Base-by-base conservation (phyloP, 495 filamentous ascomycete species). In the Penicillium maclennaniae region DNA sequence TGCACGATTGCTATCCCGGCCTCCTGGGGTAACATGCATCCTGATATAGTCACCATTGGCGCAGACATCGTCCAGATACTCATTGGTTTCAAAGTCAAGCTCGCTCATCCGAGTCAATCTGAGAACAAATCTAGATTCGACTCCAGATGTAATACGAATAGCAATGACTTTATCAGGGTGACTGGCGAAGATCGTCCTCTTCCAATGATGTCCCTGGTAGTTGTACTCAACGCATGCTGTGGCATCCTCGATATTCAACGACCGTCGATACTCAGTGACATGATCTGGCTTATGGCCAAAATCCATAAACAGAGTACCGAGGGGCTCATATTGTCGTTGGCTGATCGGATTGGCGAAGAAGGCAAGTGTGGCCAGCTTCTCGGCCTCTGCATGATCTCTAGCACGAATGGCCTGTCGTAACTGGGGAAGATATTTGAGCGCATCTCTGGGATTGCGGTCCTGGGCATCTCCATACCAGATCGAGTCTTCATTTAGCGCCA, bases 401-500 rank as follows among this genome's bases (percentile, higher is more conserved):
- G 63, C 55, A 6, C 69, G 62, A 19, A 82, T 69, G 23, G 77
- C 64, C 19, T 65, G 59, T 51, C 76, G 63, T 3, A 81, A 54
- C 12, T 46, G 60, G 25, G 68, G 66, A 15, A 76, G 63, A 41
- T 70, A 62, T 12, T 51, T 39, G 16, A 68, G 51, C 1, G 78
- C 68, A 26, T 68, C 62, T 12, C 53, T 60, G 14, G 73, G 75
- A 27, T 70, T 72, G 17, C 79, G 69, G 49, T 79, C 62, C 58
- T 77, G 72, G 20, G 67, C 67, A 14, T 67, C 70, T 34, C 79
- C 79, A 58, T 72, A 78, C 79, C 77, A 81, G 9, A 81, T 62
- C 6, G 76, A 76, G 52, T 81, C 74, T 49, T 83, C 79, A 47
- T 80, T 82, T 21, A 83, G 56, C 9, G 67, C 62, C n/a, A 81